Evolutionary conservation across 1,139 yeast genomes (phyloP).

Genomic region (Blastobotrys illinoisensis): DNA sequence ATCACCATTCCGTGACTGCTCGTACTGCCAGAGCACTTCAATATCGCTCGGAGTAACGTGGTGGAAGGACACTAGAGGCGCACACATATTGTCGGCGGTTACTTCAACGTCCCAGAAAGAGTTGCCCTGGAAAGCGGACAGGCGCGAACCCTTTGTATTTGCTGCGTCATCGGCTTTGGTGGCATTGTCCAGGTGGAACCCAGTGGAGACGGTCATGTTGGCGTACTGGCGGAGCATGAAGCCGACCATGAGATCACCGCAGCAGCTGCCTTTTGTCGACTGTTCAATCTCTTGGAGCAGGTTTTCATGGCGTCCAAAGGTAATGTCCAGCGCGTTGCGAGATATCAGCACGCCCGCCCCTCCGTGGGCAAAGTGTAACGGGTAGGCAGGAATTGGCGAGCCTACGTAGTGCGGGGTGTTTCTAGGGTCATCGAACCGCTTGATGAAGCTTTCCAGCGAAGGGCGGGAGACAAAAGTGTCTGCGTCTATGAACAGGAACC

Average conservation of each 20-base stretch:
- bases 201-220: conserved; percentile 11
- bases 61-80: conserved; percentile 31
- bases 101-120: conserved; percentile 20
- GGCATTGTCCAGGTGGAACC: conserved; percentile 5
- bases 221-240: conserved; percentile 12
- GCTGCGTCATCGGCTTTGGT: conserved; percentile 3
- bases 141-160: background rate
- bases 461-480: conserved; percentile 30
- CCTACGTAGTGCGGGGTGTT: conserved; percentile 30
- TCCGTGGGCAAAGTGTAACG: conserved; percentile 32
- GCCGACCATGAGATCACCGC: conserved; percentile 36
- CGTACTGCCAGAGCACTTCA: conserved; percentile 33
- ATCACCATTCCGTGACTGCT: conserved; percentile 22
- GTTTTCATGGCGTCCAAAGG: conserved; percentile 37
- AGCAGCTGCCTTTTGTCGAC: conserved; percentile 24
- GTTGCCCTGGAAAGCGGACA: conserved; percentile 11
- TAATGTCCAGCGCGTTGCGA: conserved; percentile 28
- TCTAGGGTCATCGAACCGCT: conserved; percentile 12
- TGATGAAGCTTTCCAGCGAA: conserved; percentile 18
- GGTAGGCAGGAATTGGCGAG: conserved; percentile 29
- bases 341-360: conserved; percentile 35
- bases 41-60: conserved; percentile 28
- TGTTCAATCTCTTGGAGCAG: conserved; percentile 24
- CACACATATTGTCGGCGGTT: conserved; percentile 27
- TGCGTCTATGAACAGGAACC: conserved; percentile 35